These are phyloP conservation scores for Solanum gracilifrons DNA, from an alignment of 257 asterid genomes.

Conservation along the genomic window DNA sequence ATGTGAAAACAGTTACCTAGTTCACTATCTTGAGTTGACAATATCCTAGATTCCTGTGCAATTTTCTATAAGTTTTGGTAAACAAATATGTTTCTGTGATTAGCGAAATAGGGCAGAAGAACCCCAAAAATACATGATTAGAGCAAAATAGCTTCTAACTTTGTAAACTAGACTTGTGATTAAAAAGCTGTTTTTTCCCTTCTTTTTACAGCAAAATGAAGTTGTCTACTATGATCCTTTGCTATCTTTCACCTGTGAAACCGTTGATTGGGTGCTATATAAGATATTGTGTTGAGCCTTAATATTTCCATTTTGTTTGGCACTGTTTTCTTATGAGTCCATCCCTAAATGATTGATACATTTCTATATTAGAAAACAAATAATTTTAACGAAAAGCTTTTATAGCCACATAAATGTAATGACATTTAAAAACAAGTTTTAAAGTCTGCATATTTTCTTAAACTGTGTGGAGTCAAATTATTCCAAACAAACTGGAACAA, in stretches of 20 bases:
- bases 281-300: no score
- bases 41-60: background rate
- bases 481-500: background rate
- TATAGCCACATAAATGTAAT: background rate
- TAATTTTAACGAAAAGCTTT: background rate
- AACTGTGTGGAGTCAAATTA: background rate
- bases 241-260: no score
- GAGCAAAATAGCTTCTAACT: background rate
- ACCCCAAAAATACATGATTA: background rate
- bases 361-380: background rate
- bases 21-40: background rate
- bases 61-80: background rate
- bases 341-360: background rate
- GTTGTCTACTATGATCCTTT: no score
- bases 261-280: no score
- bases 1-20: background rate
- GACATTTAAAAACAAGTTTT: background rate
- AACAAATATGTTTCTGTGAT: background rate
- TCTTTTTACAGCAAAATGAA: no score
- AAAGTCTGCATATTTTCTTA: background rate
- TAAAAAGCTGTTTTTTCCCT: no score
- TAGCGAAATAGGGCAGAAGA: background rate
- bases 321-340: background rate
- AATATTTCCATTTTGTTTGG: no score
- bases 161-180: background rate